Conservation (phyloP, 2,329 filamentous ascomycete species). For the Talaromyces pinophilus region DNA sequence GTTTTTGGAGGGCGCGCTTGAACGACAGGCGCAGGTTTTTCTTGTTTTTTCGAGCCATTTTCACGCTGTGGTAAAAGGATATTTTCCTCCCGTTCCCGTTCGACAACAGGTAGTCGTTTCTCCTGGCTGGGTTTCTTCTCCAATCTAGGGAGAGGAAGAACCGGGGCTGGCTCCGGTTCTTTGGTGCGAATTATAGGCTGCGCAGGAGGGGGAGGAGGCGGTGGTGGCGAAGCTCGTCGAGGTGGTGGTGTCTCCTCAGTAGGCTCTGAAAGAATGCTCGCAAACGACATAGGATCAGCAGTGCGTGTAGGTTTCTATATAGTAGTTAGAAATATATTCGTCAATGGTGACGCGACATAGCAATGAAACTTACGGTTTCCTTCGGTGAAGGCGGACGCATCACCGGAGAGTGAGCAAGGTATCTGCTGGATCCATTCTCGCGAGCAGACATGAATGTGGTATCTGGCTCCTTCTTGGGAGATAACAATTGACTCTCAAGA, state of each 20-base stretch:
- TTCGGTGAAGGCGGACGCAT: slow-evolving; percentile 41
- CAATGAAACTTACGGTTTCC: slow-evolving; percentile 41
- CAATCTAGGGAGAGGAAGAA: slow-evolving; percentile 32
- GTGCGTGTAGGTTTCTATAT: slow-evolving; percentile 69
- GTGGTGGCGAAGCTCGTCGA: slow-evolving; percentile 50
- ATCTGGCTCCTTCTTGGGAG: slow-evolving; percentile 46
- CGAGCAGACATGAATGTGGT: slow-evolving; percentile 34
- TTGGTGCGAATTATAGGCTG: slow-evolving; percentile 23
- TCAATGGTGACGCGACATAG: neutral
- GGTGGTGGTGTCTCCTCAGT: slow-evolving; percentile 61
- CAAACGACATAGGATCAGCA: slow-evolving; percentile 91
- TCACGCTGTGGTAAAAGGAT: slow-evolving; percentile 24
- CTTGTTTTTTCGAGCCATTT: slow-evolving; percentile 30
- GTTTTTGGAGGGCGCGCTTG: slow-evolving; percentile 50
- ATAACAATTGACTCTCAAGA: slow-evolving; percentile 42
- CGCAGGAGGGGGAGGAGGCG: slow-evolving; percentile 18
- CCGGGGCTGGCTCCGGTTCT: slow-evolving; percentile 31
- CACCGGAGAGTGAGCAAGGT: slow-evolving; percentile 37
- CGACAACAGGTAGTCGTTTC: slow-evolving; percentile 30
- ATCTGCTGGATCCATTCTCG: slow-evolving; percentile 33
- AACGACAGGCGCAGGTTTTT: slow-evolving; percentile 24
- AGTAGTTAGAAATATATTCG: slow-evolving; percentile 25
- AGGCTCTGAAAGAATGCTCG: slow-evolving; percentile 83
- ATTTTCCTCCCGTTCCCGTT: slow-evolving; percentile 25
- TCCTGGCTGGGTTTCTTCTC: slow-evolving; percentile 35